Conservation (phyloP, 73 alveolate genomes). For the Tetrahymena borealis region DNA sequence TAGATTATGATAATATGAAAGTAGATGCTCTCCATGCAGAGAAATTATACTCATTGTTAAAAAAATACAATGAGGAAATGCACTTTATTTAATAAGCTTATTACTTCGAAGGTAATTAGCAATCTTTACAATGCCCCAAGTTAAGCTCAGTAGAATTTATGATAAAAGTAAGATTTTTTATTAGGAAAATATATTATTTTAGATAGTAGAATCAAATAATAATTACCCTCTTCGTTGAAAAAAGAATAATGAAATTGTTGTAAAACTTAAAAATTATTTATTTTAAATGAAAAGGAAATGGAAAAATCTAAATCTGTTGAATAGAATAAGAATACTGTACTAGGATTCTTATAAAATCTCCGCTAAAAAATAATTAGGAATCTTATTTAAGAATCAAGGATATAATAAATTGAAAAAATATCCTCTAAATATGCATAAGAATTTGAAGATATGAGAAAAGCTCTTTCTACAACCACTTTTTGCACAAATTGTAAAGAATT, state of each 20-base stretch:
- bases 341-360: background rate
- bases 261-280: too few species aligned
- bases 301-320: background rate
- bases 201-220: background rate
- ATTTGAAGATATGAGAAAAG: background rate
- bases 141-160: background rate
- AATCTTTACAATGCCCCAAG: background rate
- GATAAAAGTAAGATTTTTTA: background rate
- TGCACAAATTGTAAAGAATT: background rate
- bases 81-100: background rate
- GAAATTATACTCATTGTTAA: background rate
- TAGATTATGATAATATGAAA: background rate
- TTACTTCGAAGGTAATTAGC: background rate
- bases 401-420: background rate
- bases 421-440: background rate
- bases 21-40: background rate
- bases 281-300: background rate
- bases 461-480: background rate
- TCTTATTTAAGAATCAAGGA: background rate
- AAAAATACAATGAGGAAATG: background rate
- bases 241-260: too few species aligned
- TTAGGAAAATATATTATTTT: background rate
- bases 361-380: background rate
- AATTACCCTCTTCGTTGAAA: too few species aligned
- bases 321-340: background rate